These are phyloP conservation scores for Melaleuca quinquenervia DNA, from an alignment of 345 rosid genomes.

Conservation along the genomic window DNA sequence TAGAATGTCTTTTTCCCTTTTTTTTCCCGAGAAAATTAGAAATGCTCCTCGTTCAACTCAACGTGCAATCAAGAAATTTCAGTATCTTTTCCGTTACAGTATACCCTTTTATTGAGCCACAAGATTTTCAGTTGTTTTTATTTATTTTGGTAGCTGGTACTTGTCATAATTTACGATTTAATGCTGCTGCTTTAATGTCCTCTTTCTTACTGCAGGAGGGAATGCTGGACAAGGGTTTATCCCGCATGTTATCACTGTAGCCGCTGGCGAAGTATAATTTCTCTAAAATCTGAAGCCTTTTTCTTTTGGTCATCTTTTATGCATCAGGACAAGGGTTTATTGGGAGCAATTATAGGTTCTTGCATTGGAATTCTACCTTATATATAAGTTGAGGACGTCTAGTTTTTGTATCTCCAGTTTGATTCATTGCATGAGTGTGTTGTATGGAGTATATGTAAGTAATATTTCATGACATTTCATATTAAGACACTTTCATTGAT, in stretches of 20 bases:
- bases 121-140: not conserved
- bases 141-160: not conserved
- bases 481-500: not conserved
- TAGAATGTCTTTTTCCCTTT: not conserved
- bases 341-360: not conserved
- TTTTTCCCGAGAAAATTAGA: not conserved
- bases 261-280: slow-evolving; percentile 72
- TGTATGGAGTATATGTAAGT: not conserved
- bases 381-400: not conserved
- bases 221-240: slow-evolving; percentile 63
- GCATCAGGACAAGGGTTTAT: not conserved
- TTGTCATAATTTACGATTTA: not conserved
- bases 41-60: not conserved
- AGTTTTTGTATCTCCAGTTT: not conserved
- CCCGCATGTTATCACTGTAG: slow-evolving; percentile 60
- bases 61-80: not conserved
- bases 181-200: not conserved
- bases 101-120: not conserved
- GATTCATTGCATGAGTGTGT: not conserved
- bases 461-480: not conserved
- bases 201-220: slow-evolving; percentile 34
- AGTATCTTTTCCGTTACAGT: not conserved
- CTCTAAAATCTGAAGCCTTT: not conserved
- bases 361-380: not conserved
- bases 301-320: not conserved